These are phyloP conservation scores for Aspergillus sp. DNA, from an alignment of 2,329 filamentous ascomycete genomes.

Conservation along the genomic window DNA sequence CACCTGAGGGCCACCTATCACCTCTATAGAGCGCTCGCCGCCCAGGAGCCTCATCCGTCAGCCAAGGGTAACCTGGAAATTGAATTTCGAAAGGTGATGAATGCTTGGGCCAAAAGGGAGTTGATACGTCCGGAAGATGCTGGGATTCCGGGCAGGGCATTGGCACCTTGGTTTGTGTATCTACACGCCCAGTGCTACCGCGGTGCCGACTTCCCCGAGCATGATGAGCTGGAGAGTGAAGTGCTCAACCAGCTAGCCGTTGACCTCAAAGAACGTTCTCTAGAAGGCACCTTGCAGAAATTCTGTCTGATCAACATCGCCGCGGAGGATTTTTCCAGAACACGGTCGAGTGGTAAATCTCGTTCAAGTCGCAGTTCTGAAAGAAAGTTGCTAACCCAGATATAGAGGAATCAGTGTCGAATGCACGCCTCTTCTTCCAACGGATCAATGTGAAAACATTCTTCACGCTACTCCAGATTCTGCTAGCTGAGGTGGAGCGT, in stretches of 20 bases:
- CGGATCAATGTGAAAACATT: slow-evolving; percentile 78
- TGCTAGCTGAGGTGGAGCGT: slow-evolving; percentile 69
- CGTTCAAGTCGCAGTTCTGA: slow-evolving; percentile 5
- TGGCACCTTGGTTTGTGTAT: slow-evolving; percentile 79
- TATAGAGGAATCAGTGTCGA: slow-evolving; percentile 50
- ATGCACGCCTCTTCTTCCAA: slow-evolving; percentile 60
- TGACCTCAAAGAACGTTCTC: slow-evolving; percentile 66
- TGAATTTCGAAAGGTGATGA: slow-evolving; percentile 69
- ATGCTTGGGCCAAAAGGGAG: slow-evolving; percentile 57
- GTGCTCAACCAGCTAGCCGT: slow-evolving; percentile 75
- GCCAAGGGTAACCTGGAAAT: slow-evolving; percentile 74
- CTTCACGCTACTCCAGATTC: slow-evolving; percentile 66
- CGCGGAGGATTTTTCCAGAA: slow-evolving; percentile 70
- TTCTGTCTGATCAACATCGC: slow-evolving; percentile 84
- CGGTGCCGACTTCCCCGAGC: slow-evolving; percentile 70
- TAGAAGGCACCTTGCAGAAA: slow-evolving; percentile 68
- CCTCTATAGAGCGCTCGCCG: slow-evolving; percentile 78
- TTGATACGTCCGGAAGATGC: slow-evolving; percentile 51
- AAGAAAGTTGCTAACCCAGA: slow-evolving; percentile 14
- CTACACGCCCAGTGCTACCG: slow-evolving; percentile 83
- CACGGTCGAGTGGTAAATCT: slow-evolving; percentile 57
- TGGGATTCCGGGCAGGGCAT: slow-evolving; percentile 52
- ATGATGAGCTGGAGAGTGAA: slow-evolving; percentile 80
- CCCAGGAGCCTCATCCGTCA: slow-evolving; percentile 70
- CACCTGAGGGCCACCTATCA: slow-evolving; percentile 86